These are phyloP conservation scores for Astrocystis sublimbata DNA, from an alignment of 495 filamentous ascomycete species.

Conservation along the genomic window DNA sequence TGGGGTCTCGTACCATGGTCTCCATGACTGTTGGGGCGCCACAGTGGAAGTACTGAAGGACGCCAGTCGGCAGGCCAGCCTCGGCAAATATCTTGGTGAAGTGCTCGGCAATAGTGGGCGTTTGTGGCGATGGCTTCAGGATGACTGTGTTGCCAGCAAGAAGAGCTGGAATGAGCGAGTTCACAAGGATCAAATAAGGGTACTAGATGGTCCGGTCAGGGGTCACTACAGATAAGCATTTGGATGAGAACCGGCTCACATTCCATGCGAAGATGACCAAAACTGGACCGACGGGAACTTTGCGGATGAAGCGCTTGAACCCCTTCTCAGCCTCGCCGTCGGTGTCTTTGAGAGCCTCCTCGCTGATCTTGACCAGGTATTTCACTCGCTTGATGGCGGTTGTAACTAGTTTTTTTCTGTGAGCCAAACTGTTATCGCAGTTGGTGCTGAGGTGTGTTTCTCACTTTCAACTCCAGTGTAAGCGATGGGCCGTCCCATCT, in stretches of 20 bases:
- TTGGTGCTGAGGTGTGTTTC: neutral
- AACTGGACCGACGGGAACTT: conserved; percentile 79
- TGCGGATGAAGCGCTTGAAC: conserved; percentile 85
- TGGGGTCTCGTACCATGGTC: conserved; percentile 68
- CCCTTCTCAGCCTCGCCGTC: conserved; percentile 78
- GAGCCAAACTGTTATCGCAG: neutral
- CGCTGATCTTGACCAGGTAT: conserved; percentile 78
- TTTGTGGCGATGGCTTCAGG: conserved; percentile 91
- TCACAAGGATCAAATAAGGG: conserved; percentile 87
- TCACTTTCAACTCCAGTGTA: conserved; percentile 72
- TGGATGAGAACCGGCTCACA: conserved; percentile 50
- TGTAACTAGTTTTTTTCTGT: conserved; percentile 44
- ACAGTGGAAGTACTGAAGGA: conserved; percentile 87
- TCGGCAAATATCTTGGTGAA: conserved; percentile 70
- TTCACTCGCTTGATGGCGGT: conserved; percentile 80
- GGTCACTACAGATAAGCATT: neutral
- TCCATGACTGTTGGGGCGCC: conserved; percentile 72
- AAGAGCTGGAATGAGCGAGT: conserved; percentile 84
- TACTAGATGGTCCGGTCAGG: conserved; percentile 57
- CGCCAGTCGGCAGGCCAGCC: conserved; percentile 75
- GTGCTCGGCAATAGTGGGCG: conserved; percentile 85
- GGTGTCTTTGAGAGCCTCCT: conserved; percentile 69
- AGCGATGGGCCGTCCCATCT: conserved; percentile 91
- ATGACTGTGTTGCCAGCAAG: conserved; percentile 87
- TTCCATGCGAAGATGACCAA: conserved; percentile 95